Evolutionary conservation across 2,329 filamentous ascomycete species (phyloP).

Genomic region (Acrocalymma vagum): DNA sequence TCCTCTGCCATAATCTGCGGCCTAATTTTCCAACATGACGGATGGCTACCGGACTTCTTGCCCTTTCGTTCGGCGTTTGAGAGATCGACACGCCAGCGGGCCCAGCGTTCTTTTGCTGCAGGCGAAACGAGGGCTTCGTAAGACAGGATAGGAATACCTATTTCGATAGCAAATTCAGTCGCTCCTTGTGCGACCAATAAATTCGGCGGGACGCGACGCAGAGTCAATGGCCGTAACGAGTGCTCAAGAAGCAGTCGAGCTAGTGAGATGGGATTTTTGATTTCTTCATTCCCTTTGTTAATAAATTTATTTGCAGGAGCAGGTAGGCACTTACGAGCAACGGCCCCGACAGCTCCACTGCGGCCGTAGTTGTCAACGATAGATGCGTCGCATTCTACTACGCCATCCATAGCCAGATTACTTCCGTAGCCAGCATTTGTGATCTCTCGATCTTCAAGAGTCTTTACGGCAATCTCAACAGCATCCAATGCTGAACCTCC

Average conservation of each 20-base stretch:
- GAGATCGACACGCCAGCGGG: conserved; percentile 79
- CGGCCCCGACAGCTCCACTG: conserved; percentile 92
- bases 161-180: conserved; percentile 81
- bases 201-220: conserved; percentile 91
- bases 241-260: conserved; percentile 84
- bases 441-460: conserved; percentile 92
- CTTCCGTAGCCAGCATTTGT: conserved; percentile 97
- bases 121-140: conserved; percentile 83
- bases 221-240: conserved; percentile 78
- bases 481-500: conserved; percentile 87
- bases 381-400: conserved; percentile 93
- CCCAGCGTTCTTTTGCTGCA: conserved; percentile 79
- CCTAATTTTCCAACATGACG: conserved; percentile 36
- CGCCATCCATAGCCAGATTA: conserved; percentile 88
- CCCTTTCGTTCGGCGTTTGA: conserved; percentile 64
- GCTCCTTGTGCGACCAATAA: conserved; percentile 88
- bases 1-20: conserved; percentile 32
- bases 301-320: conserved; percentile 14
- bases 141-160: conserved; percentile 76
- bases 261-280: conserved; percentile 90
- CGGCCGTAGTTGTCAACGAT: conserved; percentile 90
- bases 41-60: conserved; percentile 35
- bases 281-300: conserved; percentile 63
- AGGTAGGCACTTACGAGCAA: conserved; percentile 72
- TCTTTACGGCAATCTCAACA: conserved; percentile 85